Conservation (phyloP, 495 filamentous ascomycete genomes). For the Viridothelium virens region DNA sequence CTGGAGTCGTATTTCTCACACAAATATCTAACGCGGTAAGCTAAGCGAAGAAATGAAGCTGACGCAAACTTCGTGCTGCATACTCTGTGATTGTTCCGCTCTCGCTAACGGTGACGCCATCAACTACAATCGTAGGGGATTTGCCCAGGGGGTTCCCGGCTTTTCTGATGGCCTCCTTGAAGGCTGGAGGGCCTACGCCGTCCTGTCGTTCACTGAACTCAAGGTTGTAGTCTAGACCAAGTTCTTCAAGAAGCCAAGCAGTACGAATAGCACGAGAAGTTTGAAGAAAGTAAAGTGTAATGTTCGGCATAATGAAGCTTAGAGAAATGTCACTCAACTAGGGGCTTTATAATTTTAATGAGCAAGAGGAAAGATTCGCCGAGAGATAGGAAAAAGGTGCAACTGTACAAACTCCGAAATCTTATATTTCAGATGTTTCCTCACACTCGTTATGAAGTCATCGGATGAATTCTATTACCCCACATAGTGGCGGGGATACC, state of each 20-base stretch:
- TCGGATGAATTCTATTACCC: not conserved
- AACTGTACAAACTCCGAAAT: too few species aligned
- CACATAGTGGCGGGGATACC: not conserved
- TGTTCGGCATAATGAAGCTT: conserved; percentile 22
- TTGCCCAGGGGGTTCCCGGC: conserved; percentile 34
- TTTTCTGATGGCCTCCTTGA: conserved; percentile 25
- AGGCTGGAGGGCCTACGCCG: conserved; percentile 28
- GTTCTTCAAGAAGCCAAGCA: conserved; percentile 40
- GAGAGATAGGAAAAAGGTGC: too few species aligned
- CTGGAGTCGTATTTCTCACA: conserved; percentile 35
- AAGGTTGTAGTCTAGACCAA: conserved; percentile 31
- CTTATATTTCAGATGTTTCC: not conserved
- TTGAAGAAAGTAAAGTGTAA: conserved; percentile 41
- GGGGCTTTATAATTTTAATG: too few species aligned
- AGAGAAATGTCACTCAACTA: not conserved
- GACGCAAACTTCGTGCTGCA: not conserved
- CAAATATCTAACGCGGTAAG: conserved; percentile 26
- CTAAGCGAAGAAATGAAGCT: not conserved
- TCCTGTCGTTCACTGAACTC: conserved; percentile 29
- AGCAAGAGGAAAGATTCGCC: too few species aligned
- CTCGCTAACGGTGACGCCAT: conserved; percentile 30
- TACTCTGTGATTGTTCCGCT: conserved; percentile 38
- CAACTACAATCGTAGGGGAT: conserved; percentile 34
- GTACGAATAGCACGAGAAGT: conserved; percentile 38
- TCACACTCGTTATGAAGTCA: not conserved